Evolutionary conservation across 2,329 filamentous ascomycete species (phyloP).

Genomic region (Penicillium sp.): DNA sequence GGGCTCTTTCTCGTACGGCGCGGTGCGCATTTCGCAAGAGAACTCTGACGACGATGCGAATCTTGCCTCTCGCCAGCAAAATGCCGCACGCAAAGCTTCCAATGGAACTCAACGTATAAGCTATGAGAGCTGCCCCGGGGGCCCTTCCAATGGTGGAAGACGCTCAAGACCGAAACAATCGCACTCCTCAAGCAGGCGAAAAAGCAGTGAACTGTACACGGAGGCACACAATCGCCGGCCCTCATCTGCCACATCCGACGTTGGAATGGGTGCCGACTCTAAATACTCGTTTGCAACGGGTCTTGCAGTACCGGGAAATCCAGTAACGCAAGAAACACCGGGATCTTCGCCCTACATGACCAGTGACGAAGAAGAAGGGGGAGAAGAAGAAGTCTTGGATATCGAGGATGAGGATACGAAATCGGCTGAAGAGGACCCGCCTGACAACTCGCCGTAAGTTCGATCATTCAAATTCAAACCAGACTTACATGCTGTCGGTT

Average conservation of each 20-base stretch:
- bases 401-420: constrained; percentile 34
- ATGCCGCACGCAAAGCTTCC: not conserved
- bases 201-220: constrained; percentile 13
- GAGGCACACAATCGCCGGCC: constrained; percentile 19
- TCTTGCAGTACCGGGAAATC: constrained; percentile 24
- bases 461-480: not conserved
- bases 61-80: not conserved
- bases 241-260: constrained; percentile 28
- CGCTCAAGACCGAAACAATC: constrained; percentile 12
- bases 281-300: constrained; percentile 32
- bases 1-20: constrained; percentile 59
- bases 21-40: constrained; percentile 43
- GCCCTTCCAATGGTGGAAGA: constrained; percentile 12
- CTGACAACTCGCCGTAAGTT: constrained; percentile 31
- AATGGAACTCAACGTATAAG: constrained; percentile 4
- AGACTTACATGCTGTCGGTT: not conserved
- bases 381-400: constrained; percentile 16
- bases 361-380: constrained; percentile 20
- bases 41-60: constrained; percentile 27
- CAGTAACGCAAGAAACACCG: constrained; percentile 21
- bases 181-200: constrained; percentile 13
- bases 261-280: constrained; percentile 30
- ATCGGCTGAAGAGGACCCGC: constrained; percentile 30
- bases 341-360: constrained; percentile 20
- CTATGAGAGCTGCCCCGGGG: constrained; percentile 12